Evolutionary conservation across 768 basidiomycete genomes (phyloP), one percentile per base, ranked within the genome.

Genomic region (Tephrocybe sp.): DNA sequence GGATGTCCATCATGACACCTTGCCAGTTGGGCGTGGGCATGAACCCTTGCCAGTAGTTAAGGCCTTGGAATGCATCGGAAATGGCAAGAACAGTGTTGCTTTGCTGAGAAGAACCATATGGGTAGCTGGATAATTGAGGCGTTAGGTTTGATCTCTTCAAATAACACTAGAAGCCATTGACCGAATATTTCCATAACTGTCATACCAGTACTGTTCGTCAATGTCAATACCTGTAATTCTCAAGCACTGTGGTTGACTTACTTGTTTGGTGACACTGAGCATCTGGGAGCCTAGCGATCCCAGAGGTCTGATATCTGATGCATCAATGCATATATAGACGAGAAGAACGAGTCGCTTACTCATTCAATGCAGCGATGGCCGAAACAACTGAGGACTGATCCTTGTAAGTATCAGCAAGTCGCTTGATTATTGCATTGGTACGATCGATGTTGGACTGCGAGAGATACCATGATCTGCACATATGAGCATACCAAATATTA

Each of bases 1-100:
- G 88, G 28, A 85, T 89, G 65, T 90, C 90, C 72, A 93, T 80
- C 20, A 85, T 79, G 17, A 90, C 90, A 10, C 87, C 86, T 34
- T 83, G 61, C 51, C 57, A 86, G 32, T 72, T 51, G 0, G 81
- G 78, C n/a, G 66, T 42, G 3, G 74, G 68, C 74, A 82, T 73
- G 54, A 86, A 88, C 17, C 81, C 80, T 33, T 68, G 62, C 89
- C 90, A 92, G 60, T 78, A 85, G 54, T 75, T 79, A 43, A 90
- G 73, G 42, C 82, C 72, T 63, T 90, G 87, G 73, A 92, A 93
- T 2, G 89, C 90, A 56, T 92, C 90, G 58, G 88, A 84, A 33
- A 92, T 75, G 58, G 90, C 68, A 11, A 84, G 78, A 11, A 90
- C 65, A 3, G 79, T 80, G 62, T 90, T 81, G 56, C 86, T 86